These are phyloP conservation scores for Lactarius indigo DNA, from an alignment of 768 basidiomycete species.

Conservation along the genomic window DNA sequence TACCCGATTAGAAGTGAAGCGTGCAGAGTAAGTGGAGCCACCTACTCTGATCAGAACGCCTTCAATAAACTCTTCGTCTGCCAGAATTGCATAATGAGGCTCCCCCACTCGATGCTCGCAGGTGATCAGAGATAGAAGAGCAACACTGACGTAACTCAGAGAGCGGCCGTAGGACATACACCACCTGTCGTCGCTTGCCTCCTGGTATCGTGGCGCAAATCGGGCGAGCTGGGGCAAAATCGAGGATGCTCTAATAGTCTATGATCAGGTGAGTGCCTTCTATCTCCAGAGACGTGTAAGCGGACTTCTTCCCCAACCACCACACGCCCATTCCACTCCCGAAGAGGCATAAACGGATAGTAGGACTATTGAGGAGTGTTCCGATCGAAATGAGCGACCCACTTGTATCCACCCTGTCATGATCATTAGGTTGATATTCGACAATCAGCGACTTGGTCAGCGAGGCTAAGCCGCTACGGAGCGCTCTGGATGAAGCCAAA, in stretches of 20 bases:
- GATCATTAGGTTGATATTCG: not conserved
- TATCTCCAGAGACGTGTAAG: not conserved
- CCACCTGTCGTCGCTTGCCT: not conserved
- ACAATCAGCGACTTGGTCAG: not conserved
- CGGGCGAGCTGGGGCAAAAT: not conserved
- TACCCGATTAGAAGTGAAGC: not conserved
- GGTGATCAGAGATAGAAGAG: slow-evolving; percentile 8
- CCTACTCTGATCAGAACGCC: not conserved
- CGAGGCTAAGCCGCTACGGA: no score
- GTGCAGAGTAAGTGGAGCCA: not conserved
- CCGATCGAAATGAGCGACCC: not conserved
- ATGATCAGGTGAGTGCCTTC: not conserved
- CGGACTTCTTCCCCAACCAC: not conserved
- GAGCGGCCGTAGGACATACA: not conserved
- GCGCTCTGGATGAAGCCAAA: not conserved
- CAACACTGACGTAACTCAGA: not conserved
- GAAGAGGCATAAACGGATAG: not conserved
- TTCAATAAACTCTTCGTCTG: not conserved
- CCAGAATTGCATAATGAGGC: not conserved
- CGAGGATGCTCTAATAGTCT: not conserved
- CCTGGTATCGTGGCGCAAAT: not conserved
- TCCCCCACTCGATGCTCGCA: slow-evolving; percentile 10
- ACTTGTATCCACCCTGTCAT: not conserved
- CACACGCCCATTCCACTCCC: not conserved
- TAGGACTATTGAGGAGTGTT: not conserved